Percentiles rank a stretch among this genome's conserved stretches.
Conservation (phyloP, 495 filamentous ascomycete species). For the Lasiosphaeria ovina region DNA sequence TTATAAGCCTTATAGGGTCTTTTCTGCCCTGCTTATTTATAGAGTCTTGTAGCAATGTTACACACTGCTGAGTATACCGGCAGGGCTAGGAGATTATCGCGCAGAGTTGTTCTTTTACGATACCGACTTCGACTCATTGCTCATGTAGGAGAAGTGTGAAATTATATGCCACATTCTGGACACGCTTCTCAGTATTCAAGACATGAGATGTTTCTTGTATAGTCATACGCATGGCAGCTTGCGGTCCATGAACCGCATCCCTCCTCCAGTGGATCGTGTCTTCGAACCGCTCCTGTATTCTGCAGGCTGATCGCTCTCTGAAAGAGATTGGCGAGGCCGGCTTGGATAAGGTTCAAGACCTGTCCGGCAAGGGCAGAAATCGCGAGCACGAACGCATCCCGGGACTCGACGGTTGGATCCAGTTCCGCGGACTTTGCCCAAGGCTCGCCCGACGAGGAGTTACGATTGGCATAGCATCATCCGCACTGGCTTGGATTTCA, state of each 20-base stretch:
- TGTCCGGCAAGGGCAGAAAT: slow-evolving; percentile 14
- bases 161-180: slow-evolving; percentile 61
- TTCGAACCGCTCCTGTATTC: slow-evolving; percentile 84
- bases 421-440: slow-evolving; percentile 89
- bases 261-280: slow-evolving; percentile 87
- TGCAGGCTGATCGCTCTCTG: slow-evolving; percentile 45
- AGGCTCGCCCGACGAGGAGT: slow-evolving; percentile 87
- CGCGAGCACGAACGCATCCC: slow-evolving; percentile 52
- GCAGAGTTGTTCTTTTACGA: slow-evolving; percentile 42
- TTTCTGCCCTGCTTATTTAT: too few relatives aligned
- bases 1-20: too few relatives aligned
- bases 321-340: not conserved
- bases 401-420: slow-evolving; percentile 67
- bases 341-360: not conserved
- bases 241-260: slow-evolving; percentile 61
- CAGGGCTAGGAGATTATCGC: slow-evolving; percentile 24
- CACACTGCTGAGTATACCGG: too few relatives aligned
- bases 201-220: slow-evolving; percentile 62
- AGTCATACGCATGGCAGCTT: slow-evolving; percentile 43
- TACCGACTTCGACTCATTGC: slow-evolving; percentile 34
- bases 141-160: slow-evolving; percentile 44
- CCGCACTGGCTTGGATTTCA: slow-evolving; percentile 75
- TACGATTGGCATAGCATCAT: slow-evolving; percentile 92
- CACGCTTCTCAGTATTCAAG: slow-evolving; percentile 62
- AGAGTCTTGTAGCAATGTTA: too few relatives aligned